Base-by-base conservation (phyloP, 345 rosid genomes). In the Mallotus nudiflorus region DNA sequence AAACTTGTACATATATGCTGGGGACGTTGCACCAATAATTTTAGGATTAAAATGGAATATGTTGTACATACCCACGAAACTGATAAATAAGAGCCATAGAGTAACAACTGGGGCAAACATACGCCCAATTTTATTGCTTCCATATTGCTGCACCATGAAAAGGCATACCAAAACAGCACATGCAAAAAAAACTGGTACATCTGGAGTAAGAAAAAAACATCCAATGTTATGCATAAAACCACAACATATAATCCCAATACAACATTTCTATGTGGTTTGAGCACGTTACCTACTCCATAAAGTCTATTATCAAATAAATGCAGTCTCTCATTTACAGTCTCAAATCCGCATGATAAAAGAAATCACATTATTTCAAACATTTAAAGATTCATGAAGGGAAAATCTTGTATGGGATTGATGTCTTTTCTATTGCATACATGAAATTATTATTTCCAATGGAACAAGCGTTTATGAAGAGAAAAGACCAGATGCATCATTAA, bases 81-180 rank as follows among this genome's bases (percentile, higher is more conserved):
- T 46, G 45, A 81, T 84, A 55, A 83, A 75, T 16, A 86, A 35
- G 69, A 88, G 87, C 90, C 93, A 88, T 39, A 78, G 0, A 31
- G 79, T 75, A 74, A 84, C 52, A 49, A 88, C 35, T 12, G 90
- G 93, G 1, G 86, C 88, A 27, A 86, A 88, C 8, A 83, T 65
- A 65, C 75, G 78, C 62, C 90, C 93, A 31, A 88, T 78, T 67
- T 81, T 83, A 46, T 63, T 83, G 2, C 82, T 82, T 4, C 93
- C 88, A 45, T 63, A 78, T 69, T 74, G 85, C 80, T 88, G 93
- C 73, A 88, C 77, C n/a, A 56, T 77, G 84, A 88, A 88, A 48
- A 88, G 85, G 76, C 83, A 71, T 37, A 83, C 79, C 78, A 84
- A 68, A 52, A 88, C 79, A 24, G 73, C 82, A 72, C 90, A 88